phyloP scores from a whole-genome alignment of 2,329 filamentous ascomycete species.

The Ophiosphaerella herpotricha region DNA sequence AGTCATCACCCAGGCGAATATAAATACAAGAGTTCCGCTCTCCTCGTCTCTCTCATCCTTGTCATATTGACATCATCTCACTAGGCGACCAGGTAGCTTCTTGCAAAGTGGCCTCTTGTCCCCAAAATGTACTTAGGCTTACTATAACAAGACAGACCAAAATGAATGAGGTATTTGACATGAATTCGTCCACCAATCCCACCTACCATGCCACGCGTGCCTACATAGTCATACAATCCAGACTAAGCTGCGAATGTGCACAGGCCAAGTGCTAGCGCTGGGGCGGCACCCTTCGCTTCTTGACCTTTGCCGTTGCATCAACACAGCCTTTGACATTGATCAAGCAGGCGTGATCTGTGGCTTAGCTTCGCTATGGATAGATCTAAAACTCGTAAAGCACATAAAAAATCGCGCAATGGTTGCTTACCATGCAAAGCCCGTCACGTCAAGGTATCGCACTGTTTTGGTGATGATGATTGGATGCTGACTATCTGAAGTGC shows the following conservation, averaged over 20 bases:
- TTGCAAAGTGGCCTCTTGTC: no score
- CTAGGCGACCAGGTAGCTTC: no score
- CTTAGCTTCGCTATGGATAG: slow-evolving; percentile 19
- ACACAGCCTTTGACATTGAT: not conserved
- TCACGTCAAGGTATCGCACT: slow-evolving; percentile 32
- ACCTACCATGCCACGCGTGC: no score
- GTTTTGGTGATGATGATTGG: not conserved
- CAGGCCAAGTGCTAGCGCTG: not conserved
- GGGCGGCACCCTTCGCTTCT: not conserved
- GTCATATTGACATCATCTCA: no score
- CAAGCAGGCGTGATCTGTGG: not conserved
- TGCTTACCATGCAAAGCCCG: slow-evolving; percentile 36
- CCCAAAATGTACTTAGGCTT: no score
- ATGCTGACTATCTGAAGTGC: slow-evolving; percentile 27
- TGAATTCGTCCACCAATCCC: no score
- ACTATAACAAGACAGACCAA: no score
- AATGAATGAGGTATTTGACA: no score
- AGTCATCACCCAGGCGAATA: no score
- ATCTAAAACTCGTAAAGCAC: slow-evolving; percentile 33
- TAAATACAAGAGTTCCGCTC: no score
- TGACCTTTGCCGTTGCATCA: not conserved
- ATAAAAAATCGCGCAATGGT: slow-evolving; percentile 37
- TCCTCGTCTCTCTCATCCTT: no score
- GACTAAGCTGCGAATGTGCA: not conserved
- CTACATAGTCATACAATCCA: no score